Percentiles rank a stretch among this genome's conserved stretches.
Evolutionary conservation across 2,329 filamentous ascomycete genomes (phyloP).

Genomic region (Talaromyces albobiverticillius): DNA sequence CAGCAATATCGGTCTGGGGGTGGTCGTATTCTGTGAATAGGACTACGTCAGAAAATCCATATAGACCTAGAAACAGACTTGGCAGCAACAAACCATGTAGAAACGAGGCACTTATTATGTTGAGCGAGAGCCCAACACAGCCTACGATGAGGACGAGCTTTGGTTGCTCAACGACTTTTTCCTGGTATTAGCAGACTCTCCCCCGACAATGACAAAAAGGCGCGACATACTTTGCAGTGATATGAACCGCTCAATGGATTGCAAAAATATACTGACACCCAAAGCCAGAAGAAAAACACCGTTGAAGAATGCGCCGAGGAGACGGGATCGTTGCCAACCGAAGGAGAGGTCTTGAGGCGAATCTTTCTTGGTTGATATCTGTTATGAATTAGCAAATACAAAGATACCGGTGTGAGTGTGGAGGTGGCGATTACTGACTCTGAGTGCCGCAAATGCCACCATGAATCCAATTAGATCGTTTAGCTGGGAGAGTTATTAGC

Average conservation of each 20-base stretch:
- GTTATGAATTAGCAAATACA: background rate
- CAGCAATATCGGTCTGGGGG: too few species aligned
- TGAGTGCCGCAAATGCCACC: conserved; percentile 63
- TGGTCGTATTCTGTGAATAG: background rate
- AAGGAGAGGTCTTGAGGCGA: conserved; percentile 54
- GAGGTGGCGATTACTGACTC: conserved; percentile 43
- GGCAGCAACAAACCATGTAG: conserved; percentile 60
- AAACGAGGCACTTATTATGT: conserved; percentile 64
- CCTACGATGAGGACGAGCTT: conserved; percentile 68
- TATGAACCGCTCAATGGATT: conserved; percentile 62
- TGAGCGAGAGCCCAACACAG: conserved; percentile 63
- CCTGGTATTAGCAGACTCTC: conserved; percentile 11
- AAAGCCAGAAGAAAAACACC: conserved; percentile 71
- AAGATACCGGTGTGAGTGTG: background rate
- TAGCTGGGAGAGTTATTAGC: conserved; percentile 30
- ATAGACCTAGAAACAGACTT: too few species aligned
- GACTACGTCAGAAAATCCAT: background rate
- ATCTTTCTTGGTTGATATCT: conserved; percentile 9
- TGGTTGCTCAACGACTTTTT: conserved; percentile 61
- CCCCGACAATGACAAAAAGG: background rate
- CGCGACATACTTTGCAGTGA: conserved; percentile 8
- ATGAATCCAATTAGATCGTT: conserved; percentile 69
- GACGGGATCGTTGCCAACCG: conserved; percentile 72
- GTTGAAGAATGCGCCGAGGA: conserved; percentile 78
- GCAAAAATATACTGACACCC: conserved; percentile 69